Base-by-base conservation (phyloP, 257 asterid genomes). In the Solanum ossicruentum region DNA sequence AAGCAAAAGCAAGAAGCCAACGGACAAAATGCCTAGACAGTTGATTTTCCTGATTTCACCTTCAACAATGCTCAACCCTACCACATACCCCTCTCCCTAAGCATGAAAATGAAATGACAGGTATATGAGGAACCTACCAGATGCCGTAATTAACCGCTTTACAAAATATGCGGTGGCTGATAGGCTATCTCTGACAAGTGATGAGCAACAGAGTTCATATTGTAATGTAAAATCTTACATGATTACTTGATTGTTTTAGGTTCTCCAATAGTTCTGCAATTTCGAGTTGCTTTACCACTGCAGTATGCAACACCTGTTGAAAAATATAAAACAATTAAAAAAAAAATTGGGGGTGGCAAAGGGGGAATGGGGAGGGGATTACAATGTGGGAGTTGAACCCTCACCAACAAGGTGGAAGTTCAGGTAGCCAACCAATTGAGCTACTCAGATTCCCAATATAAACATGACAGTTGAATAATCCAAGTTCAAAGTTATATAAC, bases 241-340 rank as follows among this genome's bases (percentile, higher is more conserved):
- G 95, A 86, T 89, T 88, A 86, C 85, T 85, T 81, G 96, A 85
- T 72, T 93, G 91, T 78, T 84, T 88, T 88, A 92, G 70, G 75
- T 87, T 94, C 89, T 95, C 98, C 88, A 95, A 89, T 82, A 92
- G 84, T 86, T 92, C 92, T 5, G 92, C 88, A 75, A 93, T 94
- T 85, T 93, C 95, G 63, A 91, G 90, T 90, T 94, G 98, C 92
- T 95, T 95, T 89, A 89, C 80, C 73, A 90, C 91, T 13, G 98
- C 92, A 67, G 92, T 87, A 63, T 93, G 93, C 75, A 94, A 79
- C 39, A 88, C 90, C 99, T 95, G 90, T 56, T 21, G 56, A 92
- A 85, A 84, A 70, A 41, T 70, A 39, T 70, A 70, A 32, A 32
- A 32, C 3, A 32, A 32, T 2, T 32, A 32, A 32, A 32, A 32